phyloP scores from a whole-genome alignment of 192 early-diverging fungal genomes.

The Lunasporangiospora selenospora region DNA sequence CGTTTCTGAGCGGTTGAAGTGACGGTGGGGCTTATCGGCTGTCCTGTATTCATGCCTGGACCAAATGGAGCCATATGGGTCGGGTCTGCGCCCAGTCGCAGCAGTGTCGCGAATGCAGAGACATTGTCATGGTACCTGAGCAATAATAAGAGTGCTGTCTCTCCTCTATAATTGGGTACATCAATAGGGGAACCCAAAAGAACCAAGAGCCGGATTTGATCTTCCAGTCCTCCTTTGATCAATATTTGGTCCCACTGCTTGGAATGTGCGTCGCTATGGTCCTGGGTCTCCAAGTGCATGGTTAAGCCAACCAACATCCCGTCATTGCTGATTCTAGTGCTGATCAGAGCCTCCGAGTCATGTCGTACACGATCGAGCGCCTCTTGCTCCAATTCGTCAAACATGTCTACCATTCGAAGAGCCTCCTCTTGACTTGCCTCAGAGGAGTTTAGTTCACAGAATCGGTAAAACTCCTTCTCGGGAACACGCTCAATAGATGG shows the following conservation, averaged over 20 bases:
- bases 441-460: no score
- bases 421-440: conserved; percentile 28
- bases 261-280: no score
- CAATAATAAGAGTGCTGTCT: conserved; percentile 29
- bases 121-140: conserved; percentile 39
- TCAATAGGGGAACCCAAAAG: conserved; percentile 28
- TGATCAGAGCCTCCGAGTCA: conserved; percentile 21
- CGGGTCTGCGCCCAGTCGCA: conserved; percentile 31
- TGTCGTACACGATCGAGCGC: conserved; percentile 25
- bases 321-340: no score
- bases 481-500: no score
- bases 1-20: conserved; percentile 3
- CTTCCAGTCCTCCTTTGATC: conserved; percentile 40
- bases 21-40: conserved; percentile 5
- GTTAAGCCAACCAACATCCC: no score
- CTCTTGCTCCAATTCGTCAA: conserved; percentile 36
- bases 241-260: conserved; percentile 23
- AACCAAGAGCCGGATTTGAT: conserved; percentile 37
- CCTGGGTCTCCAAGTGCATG: no score
- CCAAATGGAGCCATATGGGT: conserved; percentile 40
- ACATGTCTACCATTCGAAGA: conserved; percentile 12
- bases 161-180: conserved; percentile 24
- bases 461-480: no score
- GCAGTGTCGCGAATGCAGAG: conserved; percentile 24
- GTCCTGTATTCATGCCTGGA: conserved; percentile 28